Evolutionary conservation across 495 filamentous ascomycete species (phyloP), one percentile per base, ranked within the genome.

Genomic region (Hypoxylon cercidicola): DNA sequence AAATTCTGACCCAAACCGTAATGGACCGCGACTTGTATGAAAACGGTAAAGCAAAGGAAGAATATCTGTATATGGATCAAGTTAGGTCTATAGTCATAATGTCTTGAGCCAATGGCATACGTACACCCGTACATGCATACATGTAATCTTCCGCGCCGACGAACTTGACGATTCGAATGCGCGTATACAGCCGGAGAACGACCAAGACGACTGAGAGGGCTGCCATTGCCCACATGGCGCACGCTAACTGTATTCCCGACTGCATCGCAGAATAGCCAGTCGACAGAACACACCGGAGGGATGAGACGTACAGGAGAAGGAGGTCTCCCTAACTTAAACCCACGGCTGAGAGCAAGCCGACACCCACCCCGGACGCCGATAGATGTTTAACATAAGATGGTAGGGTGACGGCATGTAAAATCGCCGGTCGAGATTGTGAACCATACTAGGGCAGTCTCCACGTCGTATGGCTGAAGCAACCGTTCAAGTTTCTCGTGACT

Each of bases 131-230:
- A 44, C 50, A 64, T 20, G 61, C 64, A 57, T 73, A 78, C 59
- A 77, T 61, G 52, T 78, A 62, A 56, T 78, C 76, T 59, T 78
- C 76, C 44, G 64, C 55, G 47, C 76, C 76, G 52, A 78, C 56
- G 35, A 78, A 78, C 45, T 63, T 69, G 41, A 77, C 67, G 69
- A 78, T 73, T 40, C 56, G 63, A 21, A 77, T 57, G 21, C 76
- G 71, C 6, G 76, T 78, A 37, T 78, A 78, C 5, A 78, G 62
- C 19, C 76, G 66, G 15, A 78, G 74, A 34, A 51, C 60, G 20
- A 74, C 72, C 39, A 78, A 55, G 12, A 53, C 47, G 4, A 77
- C 57, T 37, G 68, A 73, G 16, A 78, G 49, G 35, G 47, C 66
- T 13, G 68, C 72, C 72, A 78, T 69, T 43, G 66, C 75, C 76